Evolutionary conservation across 371 early-diverging fungal species (phyloP).

Genomic region (Rhizopus delemar): DNA sequence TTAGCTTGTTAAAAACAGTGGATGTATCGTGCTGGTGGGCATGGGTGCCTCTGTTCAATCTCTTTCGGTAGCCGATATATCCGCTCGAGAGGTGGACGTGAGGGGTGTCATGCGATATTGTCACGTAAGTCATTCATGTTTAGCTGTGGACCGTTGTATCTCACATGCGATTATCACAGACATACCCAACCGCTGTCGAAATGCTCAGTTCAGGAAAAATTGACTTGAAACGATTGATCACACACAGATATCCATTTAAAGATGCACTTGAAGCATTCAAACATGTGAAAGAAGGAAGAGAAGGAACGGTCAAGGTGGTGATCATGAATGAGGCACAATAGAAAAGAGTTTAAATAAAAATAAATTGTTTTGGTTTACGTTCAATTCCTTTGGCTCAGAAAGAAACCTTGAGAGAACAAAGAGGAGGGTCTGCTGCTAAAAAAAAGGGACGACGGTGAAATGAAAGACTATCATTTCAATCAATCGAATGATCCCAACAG

Average conservation of each 20-base stretch:
- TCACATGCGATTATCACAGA: constrained; percentile 13
- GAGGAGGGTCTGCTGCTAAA: too few species aligned
- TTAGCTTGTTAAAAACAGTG: constrained; percentile 50
- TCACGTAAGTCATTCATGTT: constrained; percentile 34
- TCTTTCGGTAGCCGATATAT: constrained; percentile 46
- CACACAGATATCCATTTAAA: constrained; percentile 48
- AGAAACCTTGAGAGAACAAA: too few species aligned
- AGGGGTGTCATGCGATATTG: constrained; percentile 55
- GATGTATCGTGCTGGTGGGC: constrained; percentile 51
- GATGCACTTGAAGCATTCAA: constrained; percentile 52
- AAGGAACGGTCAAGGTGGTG: constrained; percentile 54
- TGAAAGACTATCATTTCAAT: too few species aligned
- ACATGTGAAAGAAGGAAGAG: constrained; percentile 47
- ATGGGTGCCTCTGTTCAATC: constrained; percentile 53
- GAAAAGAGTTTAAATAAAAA: background rate
- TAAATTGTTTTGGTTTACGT: too few species aligned
- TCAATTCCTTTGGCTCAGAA: too few species aligned
- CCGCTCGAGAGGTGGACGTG: constrained; percentile 52
- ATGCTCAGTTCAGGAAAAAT: constrained; percentile 50
- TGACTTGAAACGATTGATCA: constrained; percentile 50
- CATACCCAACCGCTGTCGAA: constrained; percentile 48
- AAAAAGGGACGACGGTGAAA: too few species aligned
- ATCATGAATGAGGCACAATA: constrained; percentile 27
- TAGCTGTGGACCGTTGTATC: background rate
- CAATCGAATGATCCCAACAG: too few species aligned